These are phyloP conservation scores for Ulota crispa DNA, from an alignment of 225 moss, liverwort and hornwort genomes.

Conservation along the genomic window DNA sequence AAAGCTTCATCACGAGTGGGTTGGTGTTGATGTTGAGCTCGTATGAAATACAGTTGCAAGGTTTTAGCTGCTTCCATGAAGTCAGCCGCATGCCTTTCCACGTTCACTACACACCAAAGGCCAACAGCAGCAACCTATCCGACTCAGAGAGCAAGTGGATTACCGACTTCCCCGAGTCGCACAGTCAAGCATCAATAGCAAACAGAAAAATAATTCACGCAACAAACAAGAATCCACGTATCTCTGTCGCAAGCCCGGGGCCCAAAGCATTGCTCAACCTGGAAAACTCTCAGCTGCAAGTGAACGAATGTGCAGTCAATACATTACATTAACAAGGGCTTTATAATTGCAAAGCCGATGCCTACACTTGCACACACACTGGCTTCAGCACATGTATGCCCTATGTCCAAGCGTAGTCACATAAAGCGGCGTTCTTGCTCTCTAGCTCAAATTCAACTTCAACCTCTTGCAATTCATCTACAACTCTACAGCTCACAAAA, in stretches of 20 bases:
- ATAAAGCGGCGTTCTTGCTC: not conserved
- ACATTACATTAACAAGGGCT: conserved; percentile 2
- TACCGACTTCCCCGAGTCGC: not conserved
- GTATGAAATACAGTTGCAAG: conserved; percentile 79
- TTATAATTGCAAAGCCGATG: not conserved
- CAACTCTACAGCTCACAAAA: too few species aligned
- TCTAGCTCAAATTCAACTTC: not conserved
- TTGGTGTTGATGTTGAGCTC: conserved; percentile 69
- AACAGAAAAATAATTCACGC: not conserved
- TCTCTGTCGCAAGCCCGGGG: conserved; percentile 16
- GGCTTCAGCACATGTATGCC: conserved; percentile 2
- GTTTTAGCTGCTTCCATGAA: conserved; percentile 93
- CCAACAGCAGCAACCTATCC: conserved; percentile 21
- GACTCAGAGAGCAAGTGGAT: conserved; percentile 19
- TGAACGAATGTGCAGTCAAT: conserved; percentile 8
- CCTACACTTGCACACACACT: not conserved
- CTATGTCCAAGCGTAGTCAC: not conserved
- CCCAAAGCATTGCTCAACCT: conserved; percentile 14
- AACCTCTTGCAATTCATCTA: not conserved
- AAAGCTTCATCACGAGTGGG: conserved; percentile 68
- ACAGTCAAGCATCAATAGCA: not conserved
- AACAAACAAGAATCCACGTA: not conserved
- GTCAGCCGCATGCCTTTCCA: conserved; percentile 81
- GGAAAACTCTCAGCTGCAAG: conserved; percentile 18
- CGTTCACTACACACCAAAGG: conserved; percentile 61